phyloP scores from a whole-genome alignment of 2,329 filamentous ascomycete genomes.

The Aulographum hederae region DNA sequence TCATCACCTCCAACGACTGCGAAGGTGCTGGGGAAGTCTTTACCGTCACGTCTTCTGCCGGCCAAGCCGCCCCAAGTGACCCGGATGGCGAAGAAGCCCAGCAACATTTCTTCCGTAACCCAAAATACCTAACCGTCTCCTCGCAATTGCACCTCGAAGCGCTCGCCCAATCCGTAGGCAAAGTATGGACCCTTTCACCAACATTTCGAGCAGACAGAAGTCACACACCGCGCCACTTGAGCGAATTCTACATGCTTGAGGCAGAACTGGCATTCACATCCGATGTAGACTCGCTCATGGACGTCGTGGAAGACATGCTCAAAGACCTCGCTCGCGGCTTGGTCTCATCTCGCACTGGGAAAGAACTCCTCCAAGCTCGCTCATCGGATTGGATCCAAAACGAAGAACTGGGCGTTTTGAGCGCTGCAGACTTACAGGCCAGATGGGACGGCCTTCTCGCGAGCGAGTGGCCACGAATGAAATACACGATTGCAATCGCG shows the following conservation, averaged over 20 bases:
- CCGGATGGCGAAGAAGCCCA: conserved; percentile 13
- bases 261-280: conserved; percentile 70
- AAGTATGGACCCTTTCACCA: conserved; percentile 85
- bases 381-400: conserved; percentile 15
- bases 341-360: conserved; percentile 29
- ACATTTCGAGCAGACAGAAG: conserved; percentile 88
- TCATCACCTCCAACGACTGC: conserved; percentile 93
- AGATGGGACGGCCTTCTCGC: conserved; percentile 53
- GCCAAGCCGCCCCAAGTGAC: not conserved
- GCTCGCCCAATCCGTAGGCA: conserved; percentile 68
- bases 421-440: conserved; percentile 34
- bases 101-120: conserved; percentile 54
- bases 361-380: conserved; percentile 35
- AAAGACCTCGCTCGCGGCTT: conserved; percentile 34
- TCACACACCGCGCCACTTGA: conserved; percentile 83
- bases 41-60: conserved; percentile 30
- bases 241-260: conserved; percentile 98
- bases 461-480: conserved; percentile 74
- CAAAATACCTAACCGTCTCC: conserved; percentile 94
- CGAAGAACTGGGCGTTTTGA: conserved; percentile 15
- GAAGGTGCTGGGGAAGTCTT: conserved; percentile 95
- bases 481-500: conserved; percentile 62
- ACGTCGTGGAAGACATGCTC: conserved; percentile 64
- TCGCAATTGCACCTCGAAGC: conserved; percentile 90
- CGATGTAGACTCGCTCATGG: conserved; percentile 52